Evolutionary conservation across 371 early-diverging fungal genomes (phyloP).

Genomic region (Entomophthora muscae): DNA sequence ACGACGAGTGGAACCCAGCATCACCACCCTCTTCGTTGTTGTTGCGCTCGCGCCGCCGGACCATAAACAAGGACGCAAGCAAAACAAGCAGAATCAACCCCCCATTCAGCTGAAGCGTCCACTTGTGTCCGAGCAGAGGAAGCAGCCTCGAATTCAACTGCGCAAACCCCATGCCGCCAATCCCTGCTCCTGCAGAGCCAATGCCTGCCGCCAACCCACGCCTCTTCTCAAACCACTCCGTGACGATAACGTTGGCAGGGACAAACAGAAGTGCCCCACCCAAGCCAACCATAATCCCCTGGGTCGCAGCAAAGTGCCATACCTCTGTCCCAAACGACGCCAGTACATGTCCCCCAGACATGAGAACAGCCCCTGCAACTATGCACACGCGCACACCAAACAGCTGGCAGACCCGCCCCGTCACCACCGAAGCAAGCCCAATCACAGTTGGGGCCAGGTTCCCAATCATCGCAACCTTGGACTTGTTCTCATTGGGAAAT

Average conservation of each 20-base stretch:
- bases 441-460: too few relatives aligned
- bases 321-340: too few relatives aligned
- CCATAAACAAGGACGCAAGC: constrained; percentile 9
- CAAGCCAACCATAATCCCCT: constrained; percentile 44
- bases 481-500: not conserved
- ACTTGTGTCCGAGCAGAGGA: constrained; percentile 12
- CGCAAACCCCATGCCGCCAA: constrained; percentile 32
- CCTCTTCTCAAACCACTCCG: too few relatives aligned
- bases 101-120: constrained; percentile 17
- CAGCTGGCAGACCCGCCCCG: not conserved
- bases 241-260: constrained; percentile 19
- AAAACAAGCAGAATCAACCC: constrained; percentile 11
- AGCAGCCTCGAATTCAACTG: constrained; percentile 16
- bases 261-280: constrained; percentile 39
- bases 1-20: not conserved
- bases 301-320: constrained; percentile 47
- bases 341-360: not conserved
- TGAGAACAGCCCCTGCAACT: not conserved
- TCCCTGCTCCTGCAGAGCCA: constrained; percentile 37
- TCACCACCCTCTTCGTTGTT: too few relatives aligned
- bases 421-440: not conserved
- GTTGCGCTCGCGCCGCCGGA: not conserved
- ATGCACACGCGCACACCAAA: not conserved
- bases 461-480: too few relatives aligned
- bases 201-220: too few relatives aligned